phyloP scores from a whole-genome alignment of 768 basidiomycete genomes.

The Cubamyces sp. region DNA sequence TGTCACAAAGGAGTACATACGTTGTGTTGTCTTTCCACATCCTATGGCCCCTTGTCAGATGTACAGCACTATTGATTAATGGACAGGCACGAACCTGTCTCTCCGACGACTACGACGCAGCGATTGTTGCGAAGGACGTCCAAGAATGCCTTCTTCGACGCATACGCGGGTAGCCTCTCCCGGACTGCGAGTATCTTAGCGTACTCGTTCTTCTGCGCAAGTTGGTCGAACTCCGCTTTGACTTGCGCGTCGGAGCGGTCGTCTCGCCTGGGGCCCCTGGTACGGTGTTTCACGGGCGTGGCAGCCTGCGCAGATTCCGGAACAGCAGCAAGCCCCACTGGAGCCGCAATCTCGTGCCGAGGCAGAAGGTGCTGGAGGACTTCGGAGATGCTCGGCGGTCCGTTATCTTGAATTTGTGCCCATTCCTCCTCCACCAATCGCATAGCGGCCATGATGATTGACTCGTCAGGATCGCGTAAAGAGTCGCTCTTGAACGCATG shows the following conservation, averaged over 20 bases:
- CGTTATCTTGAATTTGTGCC: slow-evolving; percentile 64
- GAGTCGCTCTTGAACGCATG: slow-evolving; percentile 52
- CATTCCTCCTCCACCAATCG: slow-evolving; percentile 73
- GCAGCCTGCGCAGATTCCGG: slow-evolving; percentile 9
- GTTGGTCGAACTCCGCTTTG: slow-evolving; percentile 53
- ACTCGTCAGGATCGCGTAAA: slow-evolving; percentile 68
- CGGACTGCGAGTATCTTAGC: slow-evolving; percentile 57
- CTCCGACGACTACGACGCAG: slow-evolving; percentile 86
- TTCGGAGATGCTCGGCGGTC: slow-evolving; percentile 74
- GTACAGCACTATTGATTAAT: neutral
- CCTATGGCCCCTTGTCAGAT: slow-evolving; percentile 43
- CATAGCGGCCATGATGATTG: slow-evolving; percentile 72
- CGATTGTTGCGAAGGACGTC: slow-evolving; percentile 56
- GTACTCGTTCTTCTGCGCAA: slow-evolving; percentile 54
- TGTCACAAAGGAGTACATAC: slow-evolving; percentile 42
- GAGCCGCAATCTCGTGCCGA: neutral
- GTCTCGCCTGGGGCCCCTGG: slow-evolving; percentile 40
- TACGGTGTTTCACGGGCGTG: slow-evolving; percentile 23
- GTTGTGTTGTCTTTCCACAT: slow-evolving; percentile 90
- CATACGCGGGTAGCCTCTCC: slow-evolving; percentile 75
- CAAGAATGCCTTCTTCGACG: slow-evolving; percentile 66
- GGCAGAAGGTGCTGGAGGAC: slow-evolving; percentile 68
- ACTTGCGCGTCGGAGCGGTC: slow-evolving; percentile 52
- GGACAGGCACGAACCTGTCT: slow-evolving; percentile 62
- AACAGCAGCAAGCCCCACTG: neutral